Evolutionary conservation across 768 basidiomycete species (phyloP), one percentile per base, ranked within the genome.

Genomic region (Leccinum obscurum): DNA sequence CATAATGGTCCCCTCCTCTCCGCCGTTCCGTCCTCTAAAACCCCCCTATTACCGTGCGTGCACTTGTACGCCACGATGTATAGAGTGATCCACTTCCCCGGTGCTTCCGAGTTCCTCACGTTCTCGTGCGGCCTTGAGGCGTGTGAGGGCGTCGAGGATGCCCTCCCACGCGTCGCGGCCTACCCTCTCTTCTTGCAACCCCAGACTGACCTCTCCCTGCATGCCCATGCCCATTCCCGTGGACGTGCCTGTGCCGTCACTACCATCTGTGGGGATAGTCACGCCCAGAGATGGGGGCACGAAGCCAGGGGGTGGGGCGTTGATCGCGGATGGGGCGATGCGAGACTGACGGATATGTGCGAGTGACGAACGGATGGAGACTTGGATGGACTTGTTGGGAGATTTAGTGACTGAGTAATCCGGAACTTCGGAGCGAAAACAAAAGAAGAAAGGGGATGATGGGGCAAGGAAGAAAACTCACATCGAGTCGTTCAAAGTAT

Each of bases 311-410:
- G 85, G 82, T 35, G 90, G 90, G 1, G 91, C 90, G 53, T 87
- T 88, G 67, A 93, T 91, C n/a, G 90, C 87, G n/a, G 90, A 89
- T 9, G 91, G 90, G 46, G 91, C 88, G 68, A 93, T 90, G 64
- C 90, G 86, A 10, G 90, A 88, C 67, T 89, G 85, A 11, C 90
- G 82, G 60, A 93, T 88, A 65, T 92, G 90, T 17, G 91, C 90
- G 61, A 93, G 78, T 4, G 88, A 88, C 14, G 90, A 89, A 41
- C 91, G 87, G 59, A 93, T 82, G 34, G 85, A 83, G 34, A 80
- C 80, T 72, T 93, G 91, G 59, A 93, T 89, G n/a, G 83, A 76
- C 91, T 32, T 32, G 32, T 32, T 28, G 28, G 28, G 28, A 30
- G 28, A 30, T 30, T 30, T 9, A 30, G 28, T 41, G 39, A 39